Conservation (phyloP, 2,329 filamentous ascomycete genomes). For the Cytospora piceicola region DNA sequence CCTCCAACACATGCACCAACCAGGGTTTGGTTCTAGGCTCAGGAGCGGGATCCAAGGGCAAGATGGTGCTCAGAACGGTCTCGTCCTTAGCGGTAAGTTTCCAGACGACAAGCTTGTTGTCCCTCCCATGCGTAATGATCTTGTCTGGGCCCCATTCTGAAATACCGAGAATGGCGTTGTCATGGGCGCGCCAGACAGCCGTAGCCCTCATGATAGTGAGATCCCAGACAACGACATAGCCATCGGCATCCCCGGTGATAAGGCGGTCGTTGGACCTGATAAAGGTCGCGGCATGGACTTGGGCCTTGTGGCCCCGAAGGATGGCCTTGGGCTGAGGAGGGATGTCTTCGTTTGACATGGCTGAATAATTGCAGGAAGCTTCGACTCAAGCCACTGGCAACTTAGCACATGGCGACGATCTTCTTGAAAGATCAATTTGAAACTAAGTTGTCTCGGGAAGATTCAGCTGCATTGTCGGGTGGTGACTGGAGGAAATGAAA, state of each 20-base stretch:
- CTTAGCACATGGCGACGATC: conserved; percentile 6
- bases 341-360: conserved; percentile 35
- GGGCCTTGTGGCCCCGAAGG: conserved; percentile 81
- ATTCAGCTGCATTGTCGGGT: not conserved
- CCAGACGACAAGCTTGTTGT: conserved; percentile 87
- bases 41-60: conserved; percentile 69
- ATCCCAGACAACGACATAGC: conserved; percentile 87
- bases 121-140: conserved; percentile 90
- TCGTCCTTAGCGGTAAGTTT: conserved; percentile 67
- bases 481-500: not conserved
- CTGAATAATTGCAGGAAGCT: conserved; percentile 1
- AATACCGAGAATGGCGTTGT: conserved; percentile 75
- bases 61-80: conserved; percentile 62
- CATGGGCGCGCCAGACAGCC: conserved; percentile 86
- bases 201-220: conserved; percentile 77
- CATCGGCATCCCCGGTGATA: conserved; percentile 85
- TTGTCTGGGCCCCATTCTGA: conserved; percentile 71
- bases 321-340: conserved; percentile 61
- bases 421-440: conserved; percentile 18
- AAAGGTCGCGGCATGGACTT: conserved; percentile 79
- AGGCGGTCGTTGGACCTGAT: conserved; percentile 74
- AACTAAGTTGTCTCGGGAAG: conserved; percentile 29
- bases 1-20: conserved; percentile 80
- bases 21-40: conserved; percentile 68
- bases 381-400: conserved; percentile 14